A percentile compares a stretch with the other conserved stretches of the same genome.
Conservation (phyloP, 2,329 filamentous ascomycete genomes). For the Sporothrix schenckii region DNA sequence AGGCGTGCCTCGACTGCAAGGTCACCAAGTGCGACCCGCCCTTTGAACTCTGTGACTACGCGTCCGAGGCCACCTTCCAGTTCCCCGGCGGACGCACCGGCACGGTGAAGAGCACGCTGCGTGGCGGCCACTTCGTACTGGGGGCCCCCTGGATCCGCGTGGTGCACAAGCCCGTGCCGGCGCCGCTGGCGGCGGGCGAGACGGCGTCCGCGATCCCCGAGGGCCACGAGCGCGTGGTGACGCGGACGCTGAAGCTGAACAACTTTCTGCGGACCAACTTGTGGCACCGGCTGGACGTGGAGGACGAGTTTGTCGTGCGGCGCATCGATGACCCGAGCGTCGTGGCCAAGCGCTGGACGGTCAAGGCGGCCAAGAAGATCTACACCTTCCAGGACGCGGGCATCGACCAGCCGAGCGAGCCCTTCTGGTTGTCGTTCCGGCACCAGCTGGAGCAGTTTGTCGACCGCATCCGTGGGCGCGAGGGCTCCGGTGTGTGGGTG, state of each 20-base stretch:
- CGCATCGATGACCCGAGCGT: slow-evolving; percentile 35
- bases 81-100: slow-evolving; percentile 48
- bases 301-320: slow-evolving; percentile 44
- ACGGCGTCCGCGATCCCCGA: slow-evolving; percentile 1
- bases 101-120: slow-evolving; percentile 37
- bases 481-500: slow-evolving; percentile 48
- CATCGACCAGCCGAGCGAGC: slow-evolving; percentile 41
- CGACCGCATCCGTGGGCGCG: slow-evolving; percentile 47
- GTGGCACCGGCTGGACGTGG: slow-evolving; percentile 46
- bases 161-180: slow-evolving; percentile 30
- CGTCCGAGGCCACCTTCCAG: slow-evolving; percentile 44
- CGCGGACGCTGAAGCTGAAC: slow-evolving; percentile 39
- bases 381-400: slow-evolving; percentile 45
- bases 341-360: slow-evolving; percentile 31
- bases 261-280: slow-evolving; percentile 40
- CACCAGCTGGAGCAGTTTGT: slow-evolving; percentile 56
- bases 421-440: slow-evolving; percentile 50
- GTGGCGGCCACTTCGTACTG: neutral
- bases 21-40: slow-evolving; percentile 40
- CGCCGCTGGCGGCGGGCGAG: neutral
- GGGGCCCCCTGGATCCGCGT: slow-evolving; percentile 15
- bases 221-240: slow-evolving; percentile 33
- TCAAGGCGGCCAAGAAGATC: slow-evolving; percentile 41
- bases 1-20: slow-evolving; percentile 44
- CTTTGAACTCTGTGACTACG: slow-evolving; percentile 43